phyloP scores from a whole-genome alignment of 345 rosid species.

The Populus deltoides region DNA sequence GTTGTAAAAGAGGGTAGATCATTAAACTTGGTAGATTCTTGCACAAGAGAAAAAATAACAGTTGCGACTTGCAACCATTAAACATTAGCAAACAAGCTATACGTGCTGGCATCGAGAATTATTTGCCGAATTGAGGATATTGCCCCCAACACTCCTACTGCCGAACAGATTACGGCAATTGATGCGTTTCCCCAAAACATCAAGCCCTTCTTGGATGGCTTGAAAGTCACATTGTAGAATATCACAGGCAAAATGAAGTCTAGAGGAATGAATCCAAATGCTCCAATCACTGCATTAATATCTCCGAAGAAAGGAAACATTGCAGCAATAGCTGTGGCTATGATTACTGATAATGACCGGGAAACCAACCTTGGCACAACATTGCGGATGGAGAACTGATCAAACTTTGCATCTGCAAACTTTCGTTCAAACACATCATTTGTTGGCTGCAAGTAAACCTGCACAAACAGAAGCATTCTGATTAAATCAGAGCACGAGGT shows the following conservation, averaged over 20 bases:
- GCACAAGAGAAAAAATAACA: neutral
- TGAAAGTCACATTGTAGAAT: conserved; percentile 27
- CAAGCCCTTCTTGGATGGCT: conserved; percentile 16
- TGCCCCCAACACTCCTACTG: conserved; percentile 8
- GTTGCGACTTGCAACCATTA: neutral
- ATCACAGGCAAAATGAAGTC: conserved; percentile 37
- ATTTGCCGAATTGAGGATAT: conserved; percentile 23
- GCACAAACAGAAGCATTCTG: conserved; percentile 18
- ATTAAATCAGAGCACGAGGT: too few relatives aligned
- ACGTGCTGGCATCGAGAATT: conserved; percentile 21
- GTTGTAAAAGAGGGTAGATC: too few relatives aligned
- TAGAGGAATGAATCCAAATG: conserved; percentile 47
- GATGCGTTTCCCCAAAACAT: conserved; percentile 13
- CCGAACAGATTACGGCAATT: conserved; percentile 8
- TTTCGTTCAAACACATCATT: neutral
- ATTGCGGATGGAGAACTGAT: conserved; percentile 41
- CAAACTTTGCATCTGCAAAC: conserved; percentile 37
- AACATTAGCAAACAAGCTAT: conserved; percentile 25
- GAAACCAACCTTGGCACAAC: conserved; percentile 37
- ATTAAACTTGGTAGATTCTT: neutral
- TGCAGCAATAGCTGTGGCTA: conserved; percentile 31
- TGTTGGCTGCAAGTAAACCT: too few relatives aligned
- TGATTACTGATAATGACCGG: conserved; percentile 35
- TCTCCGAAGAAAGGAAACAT: conserved; percentile 62
- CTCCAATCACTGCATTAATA: conserved; percentile 45